Conservation (phyloP, 1,139 yeast species). For the Diutina sp. region DNA sequence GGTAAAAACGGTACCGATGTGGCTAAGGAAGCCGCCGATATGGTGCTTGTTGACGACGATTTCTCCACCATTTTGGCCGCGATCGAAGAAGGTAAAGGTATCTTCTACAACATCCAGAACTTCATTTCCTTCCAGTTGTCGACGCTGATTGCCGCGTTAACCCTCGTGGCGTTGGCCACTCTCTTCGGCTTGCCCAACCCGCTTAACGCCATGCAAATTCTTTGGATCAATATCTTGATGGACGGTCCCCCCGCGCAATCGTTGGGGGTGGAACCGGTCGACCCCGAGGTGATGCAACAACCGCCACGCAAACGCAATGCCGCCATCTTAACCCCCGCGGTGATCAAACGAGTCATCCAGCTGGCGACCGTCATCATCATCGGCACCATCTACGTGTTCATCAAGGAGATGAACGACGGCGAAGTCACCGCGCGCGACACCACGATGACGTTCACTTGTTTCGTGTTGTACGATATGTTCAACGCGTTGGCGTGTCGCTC, state of each 20-base stretch:
- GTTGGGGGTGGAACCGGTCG: slow-evolving; percentile 94
- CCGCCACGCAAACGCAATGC: slow-evolving; percentile 88
- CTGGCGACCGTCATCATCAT: slow-evolving; percentile 57
- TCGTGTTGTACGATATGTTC: slow-evolving; percentile 90
- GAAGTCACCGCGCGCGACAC: slow-evolving; percentile 86
- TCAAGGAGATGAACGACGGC: slow-evolving; percentile 73
- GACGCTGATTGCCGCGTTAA: slow-evolving; percentile 88
- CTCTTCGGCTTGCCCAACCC: slow-evolving; percentile 85
- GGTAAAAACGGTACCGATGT: slow-evolving; percentile 96
- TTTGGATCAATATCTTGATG: slow-evolving; percentile 96
- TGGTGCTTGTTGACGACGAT: slow-evolving; percentile 94
- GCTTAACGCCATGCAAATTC: slow-evolving; percentile 95
- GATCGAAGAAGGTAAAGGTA: slow-evolving; percentile 94
- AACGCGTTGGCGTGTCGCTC: slow-evolving; percentile 91
- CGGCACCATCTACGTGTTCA: slow-evolving; percentile 80
- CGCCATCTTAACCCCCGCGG: slow-evolving; percentile 57
- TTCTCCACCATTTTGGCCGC: slow-evolving; percentile 87
- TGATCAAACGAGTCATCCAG: slow-evolving; percentile 61
- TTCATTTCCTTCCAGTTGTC: slow-evolving; percentile 90
- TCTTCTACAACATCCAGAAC: slow-evolving; percentile 86
- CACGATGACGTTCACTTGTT: slow-evolving; percentile 97
- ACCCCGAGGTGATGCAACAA: slow-evolving; percentile 83
- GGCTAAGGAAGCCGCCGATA: slow-evolving; percentile 96
- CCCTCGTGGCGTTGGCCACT: slow-evolving; percentile 79
- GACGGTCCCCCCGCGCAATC: slow-evolving; percentile 99